Percentiles rank a stretch among this genome's conserved stretches.
These are phyloP conservation scores for Xylariaceae sp. DNA, from an alignment of 2,329 filamentous ascomycete species.

Conservation along the genomic window DNA sequence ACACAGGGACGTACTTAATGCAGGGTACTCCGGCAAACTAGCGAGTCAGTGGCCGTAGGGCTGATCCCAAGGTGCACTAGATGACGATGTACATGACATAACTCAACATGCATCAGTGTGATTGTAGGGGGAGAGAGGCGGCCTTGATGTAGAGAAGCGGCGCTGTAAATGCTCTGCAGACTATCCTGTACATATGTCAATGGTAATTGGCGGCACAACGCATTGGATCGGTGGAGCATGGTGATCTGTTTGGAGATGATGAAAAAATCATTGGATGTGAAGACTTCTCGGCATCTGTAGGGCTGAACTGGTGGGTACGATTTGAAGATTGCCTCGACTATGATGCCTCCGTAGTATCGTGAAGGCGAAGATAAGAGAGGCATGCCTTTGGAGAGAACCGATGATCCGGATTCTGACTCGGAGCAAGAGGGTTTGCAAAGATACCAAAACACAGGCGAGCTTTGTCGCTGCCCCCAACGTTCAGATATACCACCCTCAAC, in stretches of 20 bases:
- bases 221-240: conserved; percentile 4
- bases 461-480: too few species aligned
- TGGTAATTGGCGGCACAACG: background rate
- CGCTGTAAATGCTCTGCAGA: conserved; percentile 1
- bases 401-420: too few species aligned
- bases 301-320: conserved; percentile 29
- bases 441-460: too few species aligned
- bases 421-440: too few species aligned
- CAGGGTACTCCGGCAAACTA: conserved; percentile 1
- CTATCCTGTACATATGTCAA: background rate
- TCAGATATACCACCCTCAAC: too few species aligned
- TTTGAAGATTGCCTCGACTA: background rate
- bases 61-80: conserved; percentile 12
- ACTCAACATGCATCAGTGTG: too few species aligned
- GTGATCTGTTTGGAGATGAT: conserved; percentile 1
- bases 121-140: background rate
- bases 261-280: background rate
- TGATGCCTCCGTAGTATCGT: background rate
- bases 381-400: too few species aligned
- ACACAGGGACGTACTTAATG: conserved; percentile 1
- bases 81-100: background rate
- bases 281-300: conserved; percentile 18
- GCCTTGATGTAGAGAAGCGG: conserved; percentile 7
- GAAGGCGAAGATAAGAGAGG: conserved; percentile 1
- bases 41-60: conserved; percentile 9